Base-by-base conservation (phyloP, 805 yeast genomes). In the Priceomyces carsonii region DNA sequence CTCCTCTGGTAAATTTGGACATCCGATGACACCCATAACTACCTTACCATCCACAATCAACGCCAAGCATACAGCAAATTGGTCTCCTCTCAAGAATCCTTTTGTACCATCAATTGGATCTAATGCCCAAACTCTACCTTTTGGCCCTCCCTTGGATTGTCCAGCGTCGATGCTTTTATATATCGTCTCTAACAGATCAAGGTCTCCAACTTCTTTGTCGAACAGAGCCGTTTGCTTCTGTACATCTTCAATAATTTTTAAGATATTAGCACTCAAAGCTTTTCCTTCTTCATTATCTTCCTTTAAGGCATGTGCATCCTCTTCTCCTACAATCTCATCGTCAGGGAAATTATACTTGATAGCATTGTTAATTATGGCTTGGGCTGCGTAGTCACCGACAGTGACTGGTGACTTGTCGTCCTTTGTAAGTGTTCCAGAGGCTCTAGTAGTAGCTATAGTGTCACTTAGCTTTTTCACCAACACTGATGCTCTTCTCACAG, bases 41-140 rank as follows among this genome's bases (percentile, higher is more conserved):
- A 88, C 95, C 32, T 77, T 69, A 9, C 96, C 95, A 52, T 90
- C 84, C 19, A 80, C 95, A 30, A 93, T 81, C 46, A 93, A 66
- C 0, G 95, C 97, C 29, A 93, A 68, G 56, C 99, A 93, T 1
- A 93, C 95, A 2, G 99, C 97, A 60, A 88, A 93, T 57, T 93
- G 99, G 45, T 90, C 97, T 30, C 96, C 95, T 54, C 99, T 74
- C 36, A 93, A 66, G 57, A 93, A 93, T 0, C 99, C 99, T 58
- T 68, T 93, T 14, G 99, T 93, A 6, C 99, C 99, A 55, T 93
- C 99, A 43, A 93, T 90, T 25, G 99, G 99, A 55, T 93, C 99
- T 52, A 93, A 66, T 1, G 97, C 95, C 99, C 99, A 93, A 56
- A 87, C 80, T 42, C 99, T 71, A 16, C 95, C 95, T 23, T 60